Conservation (phyloP, 805 yeast species). For the Kodamaea kakaduensis region DNA sequence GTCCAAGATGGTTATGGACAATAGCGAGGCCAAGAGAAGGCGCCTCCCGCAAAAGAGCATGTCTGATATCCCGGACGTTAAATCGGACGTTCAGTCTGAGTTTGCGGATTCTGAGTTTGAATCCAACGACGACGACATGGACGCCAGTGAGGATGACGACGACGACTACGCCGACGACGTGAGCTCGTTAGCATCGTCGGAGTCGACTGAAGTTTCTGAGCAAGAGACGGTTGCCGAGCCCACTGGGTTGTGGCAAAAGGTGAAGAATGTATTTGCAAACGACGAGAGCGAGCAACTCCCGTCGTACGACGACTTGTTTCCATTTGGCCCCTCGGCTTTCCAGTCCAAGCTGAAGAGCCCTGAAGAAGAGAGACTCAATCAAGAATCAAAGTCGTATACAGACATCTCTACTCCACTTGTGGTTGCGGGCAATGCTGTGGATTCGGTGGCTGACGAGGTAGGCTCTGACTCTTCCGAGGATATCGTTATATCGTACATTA, state of each 20-base stretch:
- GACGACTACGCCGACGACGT: constrained; percentile 16
- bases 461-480: constrained; percentile 43
- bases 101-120: constrained; percentile 36
- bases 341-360: constrained; percentile 31
- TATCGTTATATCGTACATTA: constrained; percentile 38
- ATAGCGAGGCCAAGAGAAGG: not conserved
- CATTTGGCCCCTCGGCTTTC: constrained; percentile 35
- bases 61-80: too few relatives aligned
- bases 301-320: constrained; percentile 72
- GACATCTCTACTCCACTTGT: constrained; percentile 2
- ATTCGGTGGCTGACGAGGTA: constrained; percentile 23
- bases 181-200: constrained; percentile 1
- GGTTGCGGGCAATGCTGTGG: constrained; percentile 9
- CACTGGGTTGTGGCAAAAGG: constrained; percentile 39
- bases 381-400: constrained; percentile 9
- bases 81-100: constrained; percentile 16
- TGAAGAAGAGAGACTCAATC: constrained; percentile 31
- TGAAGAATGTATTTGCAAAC: constrained; percentile 39
- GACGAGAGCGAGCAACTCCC: constrained; percentile 47
- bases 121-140: constrained; percentile 25
- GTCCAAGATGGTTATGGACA: constrained; percentile 35
- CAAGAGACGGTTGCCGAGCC: not conserved
- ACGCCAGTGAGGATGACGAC: constrained; percentile 30
- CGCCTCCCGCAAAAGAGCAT: constrained; percentile 1
- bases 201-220: not conserved